Evolutionary conservation across 2,329 filamentous ascomycete genomes (phyloP).

Genomic region (Pestalotiopsis sp.): DNA sequence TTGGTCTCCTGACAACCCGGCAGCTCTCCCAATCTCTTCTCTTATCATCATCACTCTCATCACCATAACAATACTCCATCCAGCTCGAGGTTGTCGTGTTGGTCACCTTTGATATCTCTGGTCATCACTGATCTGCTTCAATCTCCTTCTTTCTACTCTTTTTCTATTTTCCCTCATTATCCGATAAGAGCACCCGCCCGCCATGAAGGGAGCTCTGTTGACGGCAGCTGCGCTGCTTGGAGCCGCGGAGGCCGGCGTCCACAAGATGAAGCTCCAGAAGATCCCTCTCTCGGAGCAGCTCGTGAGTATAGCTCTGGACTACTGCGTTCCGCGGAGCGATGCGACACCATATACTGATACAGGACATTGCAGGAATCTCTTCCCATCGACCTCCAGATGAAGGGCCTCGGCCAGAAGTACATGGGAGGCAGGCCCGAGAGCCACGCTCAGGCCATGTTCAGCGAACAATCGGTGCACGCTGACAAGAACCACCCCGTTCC

Average conservation of each 20-base stretch:
- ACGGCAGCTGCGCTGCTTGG: constrained; percentile 80
- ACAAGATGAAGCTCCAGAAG: constrained; percentile 99
- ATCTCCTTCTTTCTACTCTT: not conserved
- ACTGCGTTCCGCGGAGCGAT: not conserved
- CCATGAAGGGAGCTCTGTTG: constrained; percentile 86
- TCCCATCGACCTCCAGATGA: constrained; percentile 80
- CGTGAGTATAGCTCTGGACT: constrained; percentile 53
- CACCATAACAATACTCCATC: not conserved
- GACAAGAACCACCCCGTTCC: constrained; percentile 79
- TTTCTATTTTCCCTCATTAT: not conserved
- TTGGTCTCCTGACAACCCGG: not conserved
- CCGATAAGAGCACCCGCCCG: constrained; percentile 43
- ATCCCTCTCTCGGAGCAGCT: constrained; percentile 89
- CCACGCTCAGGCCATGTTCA: constrained; percentile 79
- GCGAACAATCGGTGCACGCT: constrained; percentile 67
- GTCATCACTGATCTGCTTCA: not conserved
- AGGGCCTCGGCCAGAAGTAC: constrained; percentile 92
- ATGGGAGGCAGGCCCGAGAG: constrained; percentile 76
- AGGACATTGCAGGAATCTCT: constrained; percentile 63
- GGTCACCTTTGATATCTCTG: not conserved
- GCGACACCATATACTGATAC: constrained; percentile 22
- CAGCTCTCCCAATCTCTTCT: constrained; percentile 11
- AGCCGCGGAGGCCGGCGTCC: constrained; percentile 81
- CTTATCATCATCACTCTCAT: constrained; percentile 12
- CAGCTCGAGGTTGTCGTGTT: not conserved